Percentiles rank a stretch among this genome's conserved stretches.
Conservation (phyloP, 2,329 filamentous ascomycete genomes). For the Fusarium graminum region DNA sequence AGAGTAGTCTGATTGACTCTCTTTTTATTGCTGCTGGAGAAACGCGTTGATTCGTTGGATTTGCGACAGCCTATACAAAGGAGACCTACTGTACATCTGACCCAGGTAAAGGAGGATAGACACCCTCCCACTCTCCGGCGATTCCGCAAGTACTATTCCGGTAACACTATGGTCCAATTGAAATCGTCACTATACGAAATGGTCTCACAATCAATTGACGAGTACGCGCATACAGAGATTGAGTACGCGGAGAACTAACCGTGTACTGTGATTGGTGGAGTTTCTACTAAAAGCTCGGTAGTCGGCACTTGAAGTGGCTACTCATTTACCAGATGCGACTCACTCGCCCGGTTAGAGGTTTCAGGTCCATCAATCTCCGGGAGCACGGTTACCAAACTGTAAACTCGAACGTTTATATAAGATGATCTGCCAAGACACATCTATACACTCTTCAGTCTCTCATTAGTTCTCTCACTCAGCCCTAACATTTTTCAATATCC, state of each 20-base stretch:
- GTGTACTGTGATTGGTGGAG: conserved; percentile 30
- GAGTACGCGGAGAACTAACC: conserved; percentile 38
- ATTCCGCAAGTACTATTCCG: conserved; percentile 1
- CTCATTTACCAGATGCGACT: conserved; percentile 26
- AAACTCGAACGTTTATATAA: conserved; percentile 9
- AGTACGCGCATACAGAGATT: conserved; percentile 12
- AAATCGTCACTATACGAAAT: not conserved
- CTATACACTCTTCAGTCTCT: not conserved
- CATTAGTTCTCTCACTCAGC: not conserved
- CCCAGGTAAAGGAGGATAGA: not conserved
- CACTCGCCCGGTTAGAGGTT: conserved; percentile 23
- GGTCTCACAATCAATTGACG: conserved; percentile 5
- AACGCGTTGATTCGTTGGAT: too few relatives aligned
- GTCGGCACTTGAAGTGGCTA: conserved; percentile 32
- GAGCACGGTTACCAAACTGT: conserved; percentile 2
- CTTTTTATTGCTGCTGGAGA: not conserved
- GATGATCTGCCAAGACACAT: conserved; percentile 8
- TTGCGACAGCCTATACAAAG: too few relatives aligned
- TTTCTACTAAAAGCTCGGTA: conserved; percentile 14
- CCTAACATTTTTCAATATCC: not conserved
- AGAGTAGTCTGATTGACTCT: conserved; percentile 1
- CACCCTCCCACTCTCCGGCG: not conserved
- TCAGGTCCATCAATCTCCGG: conserved; percentile 25
- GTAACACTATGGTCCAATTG: conserved; percentile 3
- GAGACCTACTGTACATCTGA: too few relatives aligned